Conservation (phyloP, 2,329 filamentous ascomycete genomes). For the Curvularia spicifera region DNA sequence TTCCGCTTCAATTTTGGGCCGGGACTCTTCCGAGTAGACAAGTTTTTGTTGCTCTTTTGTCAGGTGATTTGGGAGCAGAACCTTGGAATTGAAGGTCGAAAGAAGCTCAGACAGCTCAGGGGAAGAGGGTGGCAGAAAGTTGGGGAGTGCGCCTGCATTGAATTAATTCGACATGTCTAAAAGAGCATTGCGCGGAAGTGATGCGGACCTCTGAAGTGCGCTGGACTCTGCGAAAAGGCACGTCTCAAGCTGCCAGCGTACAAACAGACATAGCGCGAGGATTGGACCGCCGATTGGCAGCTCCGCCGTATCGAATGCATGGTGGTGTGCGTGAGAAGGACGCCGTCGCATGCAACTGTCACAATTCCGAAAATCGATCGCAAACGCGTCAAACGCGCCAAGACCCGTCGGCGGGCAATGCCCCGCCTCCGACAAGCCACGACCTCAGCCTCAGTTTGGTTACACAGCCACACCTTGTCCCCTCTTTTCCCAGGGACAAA, state of each 20-base stretch:
- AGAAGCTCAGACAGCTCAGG: constrained; percentile 52
- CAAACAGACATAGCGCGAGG: constrained; percentile 14
- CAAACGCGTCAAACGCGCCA: constrained; percentile 40
- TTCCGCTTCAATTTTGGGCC: constrained; percentile 51
- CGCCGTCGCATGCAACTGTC: constrained; percentile 6
- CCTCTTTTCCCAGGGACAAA: constrained; percentile 16
- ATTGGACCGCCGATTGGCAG: constrained; percentile 35
- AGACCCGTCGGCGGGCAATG: constrained; percentile 18
- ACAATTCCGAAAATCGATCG: constrained; percentile 23
- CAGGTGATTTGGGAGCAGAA: constrained; percentile 55
- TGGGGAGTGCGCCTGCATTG: constrained; percentile 47
- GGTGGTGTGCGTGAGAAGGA: constrained; percentile 15
- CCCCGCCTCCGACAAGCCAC: constrained; percentile 15
- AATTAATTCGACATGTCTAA: not conserved
- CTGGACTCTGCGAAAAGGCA: constrained; percentile 38
- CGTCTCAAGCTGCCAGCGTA: constrained; percentile 35
- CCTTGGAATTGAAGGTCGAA: constrained; percentile 49
- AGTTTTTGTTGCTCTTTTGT: constrained; percentile 50
- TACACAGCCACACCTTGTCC: constrained; percentile 24
- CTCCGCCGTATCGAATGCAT: constrained; percentile 44
- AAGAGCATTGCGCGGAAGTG: not conserved
- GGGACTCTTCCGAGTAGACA: constrained; percentile 51
- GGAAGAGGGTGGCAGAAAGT: constrained; percentile 51
- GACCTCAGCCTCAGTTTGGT: constrained; percentile 11
- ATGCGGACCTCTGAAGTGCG: constrained; percentile 34